These are phyloP conservation scores for Magnaporthales sp. DNA, from an alignment of 2,329 filamentous ascomycete genomes.

Conservation along the genomic window DNA sequence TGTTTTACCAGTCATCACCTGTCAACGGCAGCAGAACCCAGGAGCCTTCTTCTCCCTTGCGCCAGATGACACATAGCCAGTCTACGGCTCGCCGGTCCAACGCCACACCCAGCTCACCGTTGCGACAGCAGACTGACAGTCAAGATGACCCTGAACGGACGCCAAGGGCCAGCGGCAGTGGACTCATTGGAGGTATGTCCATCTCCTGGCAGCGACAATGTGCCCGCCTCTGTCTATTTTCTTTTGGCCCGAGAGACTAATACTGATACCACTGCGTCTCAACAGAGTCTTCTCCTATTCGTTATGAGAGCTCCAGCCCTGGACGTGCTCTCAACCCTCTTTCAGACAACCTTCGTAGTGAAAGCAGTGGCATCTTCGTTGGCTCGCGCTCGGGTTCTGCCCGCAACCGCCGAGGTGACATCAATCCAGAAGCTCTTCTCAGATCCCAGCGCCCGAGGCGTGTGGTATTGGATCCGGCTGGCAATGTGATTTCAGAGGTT, in stretches of 20 bases:
- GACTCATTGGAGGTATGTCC: conserved; percentile 53
- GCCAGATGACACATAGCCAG: conserved; percentile 49
- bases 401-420: conserved; percentile 69
- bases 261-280: neutral
- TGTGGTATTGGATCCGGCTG: conserved; percentile 50
- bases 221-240: neutral
- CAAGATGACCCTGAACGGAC: conserved; percentile 53
- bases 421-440: conserved; percentile 68
- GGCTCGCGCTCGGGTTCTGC: conserved; percentile 45
- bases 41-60: conserved; percentile 40
- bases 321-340: conserved; percentile 50
- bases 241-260: neutral
- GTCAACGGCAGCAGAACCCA: conserved; percentile 18
- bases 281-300: conserved; percentile 83
- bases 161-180: conserved; percentile 52
- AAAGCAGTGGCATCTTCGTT: conserved; percentile 82
- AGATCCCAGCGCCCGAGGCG: conserved; percentile 44
- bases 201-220: neutral
- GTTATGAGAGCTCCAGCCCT: conserved; percentile 86
- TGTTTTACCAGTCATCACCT: conserved; percentile 59
- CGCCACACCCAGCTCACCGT: conserved; percentile 46
- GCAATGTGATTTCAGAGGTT: conserved; percentile 47
- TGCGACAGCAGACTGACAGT: conserved; percentile 50
- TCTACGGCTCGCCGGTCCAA: conserved; percentile 29
- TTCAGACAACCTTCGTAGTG: conserved; percentile 63